phyloP scores from a whole-genome alignment of 2,329 filamentous ascomycete genomes.

The Stagonosporopsis vannaccii region DNA sequence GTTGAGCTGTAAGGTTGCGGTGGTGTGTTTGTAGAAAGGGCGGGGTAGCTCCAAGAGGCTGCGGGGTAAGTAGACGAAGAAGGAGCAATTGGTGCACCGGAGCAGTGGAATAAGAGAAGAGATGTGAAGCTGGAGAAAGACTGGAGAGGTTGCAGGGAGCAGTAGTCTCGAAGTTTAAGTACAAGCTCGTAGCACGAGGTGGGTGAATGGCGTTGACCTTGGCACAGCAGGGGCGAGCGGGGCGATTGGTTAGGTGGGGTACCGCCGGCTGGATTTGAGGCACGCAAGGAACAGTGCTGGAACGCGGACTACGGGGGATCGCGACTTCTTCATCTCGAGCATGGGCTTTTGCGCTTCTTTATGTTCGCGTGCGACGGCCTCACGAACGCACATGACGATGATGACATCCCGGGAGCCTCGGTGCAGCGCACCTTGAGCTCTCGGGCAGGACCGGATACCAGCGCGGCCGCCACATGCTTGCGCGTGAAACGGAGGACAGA shows the following conservation, averaged over 20 bases:
- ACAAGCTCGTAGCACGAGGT: constrained; percentile 41
- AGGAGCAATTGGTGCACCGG: constrained; percentile 29
- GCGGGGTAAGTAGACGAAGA: constrained; percentile 8
- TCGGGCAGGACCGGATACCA: constrained; percentile 30
- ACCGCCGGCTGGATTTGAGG: constrained; percentile 20
- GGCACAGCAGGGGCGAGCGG: constrained; percentile 25
- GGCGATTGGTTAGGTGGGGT: constrained; percentile 36
- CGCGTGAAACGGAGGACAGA: constrained; percentile 10
- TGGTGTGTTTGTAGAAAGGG: constrained; percentile 19
- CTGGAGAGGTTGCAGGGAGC: constrained; percentile 16
- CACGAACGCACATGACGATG: constrained; percentile 26
- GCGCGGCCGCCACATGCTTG: constrained; percentile 15
- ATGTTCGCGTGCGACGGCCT: background rate
- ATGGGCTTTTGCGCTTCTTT: constrained; percentile 5
- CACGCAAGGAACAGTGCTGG: constrained; percentile 15
- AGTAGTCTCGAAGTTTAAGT: constrained; percentile 31
- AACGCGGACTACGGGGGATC: constrained; percentile 17
- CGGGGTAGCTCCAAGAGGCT: constrained; percentile 23
- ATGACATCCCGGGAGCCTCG: constrained; percentile 30
- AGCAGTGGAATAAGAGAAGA: constrained; percentile 12
- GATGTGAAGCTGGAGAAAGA: constrained; percentile 13
- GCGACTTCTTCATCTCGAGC: constrained; percentile 4
- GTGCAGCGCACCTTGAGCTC: constrained; percentile 9
- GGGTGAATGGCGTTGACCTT: constrained; percentile 21
- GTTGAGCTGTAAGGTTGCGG: constrained; percentile 29